These are phyloP conservation scores for Pseudonectria buxi DNA, from an alignment of 2,329 filamentous ascomycete species.

Conservation along the genomic window DNA sequence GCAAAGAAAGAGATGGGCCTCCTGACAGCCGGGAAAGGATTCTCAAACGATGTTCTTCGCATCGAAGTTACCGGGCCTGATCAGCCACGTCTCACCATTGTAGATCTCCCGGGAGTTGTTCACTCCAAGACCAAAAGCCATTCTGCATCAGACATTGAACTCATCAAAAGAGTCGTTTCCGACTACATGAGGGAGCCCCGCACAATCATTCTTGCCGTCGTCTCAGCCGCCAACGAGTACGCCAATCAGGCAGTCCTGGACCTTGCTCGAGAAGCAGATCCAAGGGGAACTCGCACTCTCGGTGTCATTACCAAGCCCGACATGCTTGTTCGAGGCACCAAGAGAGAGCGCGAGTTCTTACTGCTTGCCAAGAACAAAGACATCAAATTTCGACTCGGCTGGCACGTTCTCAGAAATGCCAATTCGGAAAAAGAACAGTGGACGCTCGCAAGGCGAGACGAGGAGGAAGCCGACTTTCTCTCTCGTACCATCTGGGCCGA, in stretches of 20 bases:
- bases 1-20: constrained; percentile 45
- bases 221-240: constrained; percentile 50
- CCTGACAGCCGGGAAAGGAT: constrained; percentile 26
- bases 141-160: constrained; percentile 34
- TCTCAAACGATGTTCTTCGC: constrained; percentile 41
- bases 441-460: constrained; percentile 30
- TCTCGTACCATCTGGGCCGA: constrained; percentile 31
- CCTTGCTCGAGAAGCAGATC: constrained; percentile 27
- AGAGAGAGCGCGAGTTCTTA: constrained; percentile 32
- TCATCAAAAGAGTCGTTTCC: constrained; percentile 42
- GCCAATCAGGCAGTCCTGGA: constrained; percentile 53
- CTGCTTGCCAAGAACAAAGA: constrained; percentile 40
- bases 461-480: constrained; percentile 38
- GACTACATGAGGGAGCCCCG: constrained; percentile 50
- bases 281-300: constrained; percentile 37
- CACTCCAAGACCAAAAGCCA: constrained; percentile 41
- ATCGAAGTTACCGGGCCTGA: constrained; percentile 43
- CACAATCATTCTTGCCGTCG: constrained; percentile 55
- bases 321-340: constrained; percentile 24
- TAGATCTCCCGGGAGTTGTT: constrained; percentile 54
- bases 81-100: constrained; percentile 50
- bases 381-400: constrained; percentile 42
- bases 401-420: constrained; percentile 46
- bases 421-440: constrained; percentile 30
- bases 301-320: constrained; percentile 56